A percentile compares a stretch with the other conserved stretches of the same genome.
Evolutionary conservation across 148 eudicot species (phyloP).

Genomic region (Vaccinium myrtillus): DNA sequence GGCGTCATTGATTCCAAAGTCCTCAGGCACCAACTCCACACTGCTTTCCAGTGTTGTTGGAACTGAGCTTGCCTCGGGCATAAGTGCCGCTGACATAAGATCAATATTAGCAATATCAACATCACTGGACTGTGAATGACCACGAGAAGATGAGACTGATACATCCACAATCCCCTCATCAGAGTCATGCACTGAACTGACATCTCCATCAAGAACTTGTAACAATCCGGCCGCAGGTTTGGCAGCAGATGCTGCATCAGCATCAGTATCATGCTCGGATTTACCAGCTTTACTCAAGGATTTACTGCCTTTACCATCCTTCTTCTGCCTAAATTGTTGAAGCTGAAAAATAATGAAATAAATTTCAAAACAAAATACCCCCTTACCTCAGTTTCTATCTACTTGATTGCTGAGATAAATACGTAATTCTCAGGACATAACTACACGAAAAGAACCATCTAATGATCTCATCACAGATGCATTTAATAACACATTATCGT

Average conservation of each 20-base stretch:
- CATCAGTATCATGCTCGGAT: constrained; percentile 37
- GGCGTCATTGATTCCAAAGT: constrained; percentile 22
- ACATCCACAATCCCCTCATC: constrained; percentile 15
- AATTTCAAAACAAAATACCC: constrained; percentile 20
- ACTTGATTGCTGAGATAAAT: neutral
- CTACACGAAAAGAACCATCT: neutral
- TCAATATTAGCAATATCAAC: constrained; percentile 22
- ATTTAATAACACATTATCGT: neutral
- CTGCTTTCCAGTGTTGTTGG: constrained; percentile 15
- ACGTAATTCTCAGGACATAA: neutral
- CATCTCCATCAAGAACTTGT: constrained; percentile 32
- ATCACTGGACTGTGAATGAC: constrained; percentile 21
- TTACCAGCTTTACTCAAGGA: constrained; percentile 45
- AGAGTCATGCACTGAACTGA: constrained; percentile 20
- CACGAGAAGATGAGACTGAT: constrained; percentile 24
- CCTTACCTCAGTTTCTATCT: constrained; percentile 2
- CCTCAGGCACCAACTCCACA: constrained; percentile 25
- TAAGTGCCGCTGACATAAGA: constrained; percentile 19
- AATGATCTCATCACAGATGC: neutral
- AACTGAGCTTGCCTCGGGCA: constrained; percentile 18
- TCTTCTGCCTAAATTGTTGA: constrained; percentile 86
- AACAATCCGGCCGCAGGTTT: constrained; percentile 23
- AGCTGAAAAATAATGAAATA: constrained; percentile 49
- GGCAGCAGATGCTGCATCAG: constrained; percentile 22
- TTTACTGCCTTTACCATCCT: constrained; percentile 57